A percentile compares a stretch with the other conserved stretches of the same genome.
Conservation (phyloP, 495 filamentous ascomycete species). For the Clohesyomyces aquaticus region DNA sequence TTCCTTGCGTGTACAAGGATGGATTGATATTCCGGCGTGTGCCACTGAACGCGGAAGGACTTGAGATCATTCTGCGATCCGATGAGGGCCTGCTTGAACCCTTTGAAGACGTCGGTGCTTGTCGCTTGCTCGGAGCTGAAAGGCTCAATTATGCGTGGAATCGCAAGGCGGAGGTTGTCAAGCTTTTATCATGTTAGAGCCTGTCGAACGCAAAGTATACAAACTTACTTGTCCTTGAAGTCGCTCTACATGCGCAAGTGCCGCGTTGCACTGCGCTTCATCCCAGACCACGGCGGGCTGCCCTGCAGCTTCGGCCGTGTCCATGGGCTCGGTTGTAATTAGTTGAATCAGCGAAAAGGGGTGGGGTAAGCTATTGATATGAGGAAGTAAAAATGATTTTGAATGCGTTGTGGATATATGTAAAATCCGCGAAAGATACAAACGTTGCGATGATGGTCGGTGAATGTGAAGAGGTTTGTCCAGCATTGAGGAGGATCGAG, state of each 20-base stretch:
- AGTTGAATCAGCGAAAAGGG: background rate
- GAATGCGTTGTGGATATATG: background rate
- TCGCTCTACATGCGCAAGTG: conserved; percentile 39
- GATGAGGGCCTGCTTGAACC: conserved; percentile 27
- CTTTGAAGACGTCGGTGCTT: conserved; percentile 23
- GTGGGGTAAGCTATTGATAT: background rate
- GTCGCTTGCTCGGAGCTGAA: conserved; percentile 19
- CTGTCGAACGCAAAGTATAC: background rate
- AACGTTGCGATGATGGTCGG: too few relatives aligned
- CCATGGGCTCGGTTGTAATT: conserved; percentile 6
- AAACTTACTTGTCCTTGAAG: conserved; percentile 35
- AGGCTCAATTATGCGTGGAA: conserved; percentile 35
- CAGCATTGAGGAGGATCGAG: too few relatives aligned
- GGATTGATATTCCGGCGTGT: conserved; percentile 22
- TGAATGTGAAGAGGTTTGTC: too few relatives aligned
- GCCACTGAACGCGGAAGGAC: conserved; percentile 30
- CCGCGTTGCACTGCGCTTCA: conserved; percentile 38
- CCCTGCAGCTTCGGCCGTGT: background rate
- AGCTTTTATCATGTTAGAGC: conserved; percentile 25
- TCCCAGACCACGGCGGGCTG: conserved; percentile 33
- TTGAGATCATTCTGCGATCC: conserved; percentile 28
- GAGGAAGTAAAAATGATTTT: too few relatives aligned
- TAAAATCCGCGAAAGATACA: too few relatives aligned
- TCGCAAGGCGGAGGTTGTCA: conserved; percentile 34
- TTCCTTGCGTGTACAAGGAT: conserved; percentile 28